Percentiles rank a stretch among this genome's conserved stretches.
Conservation (phyloP, 257 asterid species). For the Primulina huaijiensis region DNA sequence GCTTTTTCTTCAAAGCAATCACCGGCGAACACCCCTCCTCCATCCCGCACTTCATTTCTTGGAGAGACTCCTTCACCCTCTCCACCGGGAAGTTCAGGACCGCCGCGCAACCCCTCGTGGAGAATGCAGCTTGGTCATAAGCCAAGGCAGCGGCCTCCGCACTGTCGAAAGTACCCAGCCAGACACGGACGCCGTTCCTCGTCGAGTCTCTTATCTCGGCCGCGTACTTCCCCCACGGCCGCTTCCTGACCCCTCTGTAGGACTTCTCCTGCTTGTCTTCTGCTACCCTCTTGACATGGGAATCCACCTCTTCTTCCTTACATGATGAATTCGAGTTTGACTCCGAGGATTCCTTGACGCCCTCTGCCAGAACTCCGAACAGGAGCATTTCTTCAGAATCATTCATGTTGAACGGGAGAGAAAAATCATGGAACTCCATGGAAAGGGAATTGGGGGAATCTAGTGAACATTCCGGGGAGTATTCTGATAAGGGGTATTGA, state of each 20-base stretch:
- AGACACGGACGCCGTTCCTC: constrained; percentile 68
- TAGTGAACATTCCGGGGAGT: constrained; percentile 28
- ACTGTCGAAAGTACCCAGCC: constrained; percentile 86
- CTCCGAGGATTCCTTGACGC: constrained; percentile 26
- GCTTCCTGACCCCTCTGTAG: constrained; percentile 66
- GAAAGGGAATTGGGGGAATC: constrained; percentile 20
- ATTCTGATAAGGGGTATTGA: constrained; percentile 18
- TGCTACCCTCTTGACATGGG: constrained; percentile 9
- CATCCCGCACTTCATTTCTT: constrained; percentile 45
- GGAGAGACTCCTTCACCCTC: constrained; percentile 52
- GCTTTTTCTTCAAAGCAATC: constrained; percentile 60
- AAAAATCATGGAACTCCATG: constrained; percentile 33
- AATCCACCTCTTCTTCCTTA: constrained; percentile 56
- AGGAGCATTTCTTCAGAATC: constrained; percentile 74
- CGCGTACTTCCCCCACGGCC: constrained; percentile 93
- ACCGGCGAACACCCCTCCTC: constrained; percentile 74
- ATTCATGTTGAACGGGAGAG: constrained; percentile 62
- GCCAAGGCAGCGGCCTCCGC: constrained; percentile 89
- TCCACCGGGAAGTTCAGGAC: constrained; percentile 77
- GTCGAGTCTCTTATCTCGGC: constrained; percentile 90
- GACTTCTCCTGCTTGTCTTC: constrained; percentile 29
- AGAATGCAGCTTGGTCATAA: constrained; percentile 81
- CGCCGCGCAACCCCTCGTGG: constrained; percentile 67
- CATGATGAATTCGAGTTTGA: constrained; percentile 29
- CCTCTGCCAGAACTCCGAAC: constrained; percentile 38